phyloP scores from a whole-genome alignment of 768 basidiomycete species.

The Tricholomella constricta region DNA sequence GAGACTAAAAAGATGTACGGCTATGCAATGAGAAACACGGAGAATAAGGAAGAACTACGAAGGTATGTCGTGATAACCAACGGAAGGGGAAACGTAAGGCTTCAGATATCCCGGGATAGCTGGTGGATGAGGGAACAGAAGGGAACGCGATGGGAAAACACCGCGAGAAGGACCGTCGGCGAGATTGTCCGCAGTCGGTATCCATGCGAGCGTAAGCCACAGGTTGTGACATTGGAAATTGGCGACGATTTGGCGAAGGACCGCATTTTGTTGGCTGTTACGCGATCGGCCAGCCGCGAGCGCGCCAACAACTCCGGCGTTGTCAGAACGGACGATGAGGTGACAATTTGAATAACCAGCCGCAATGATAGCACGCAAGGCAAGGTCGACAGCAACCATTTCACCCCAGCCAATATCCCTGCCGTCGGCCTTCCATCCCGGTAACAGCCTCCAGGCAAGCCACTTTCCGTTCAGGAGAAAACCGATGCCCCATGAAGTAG shows the following conservation, averaged over 20 bases:
- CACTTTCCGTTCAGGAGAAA: too few relatives aligned
- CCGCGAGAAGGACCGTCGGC: too few relatives aligned
- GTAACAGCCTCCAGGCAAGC: too few relatives aligned
- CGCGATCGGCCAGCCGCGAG: too few relatives aligned
- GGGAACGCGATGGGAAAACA: not conserved
- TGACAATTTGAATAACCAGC: conserved; percentile 18
- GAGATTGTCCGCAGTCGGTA: conserved; percentile 23
- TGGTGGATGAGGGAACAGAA: not conserved
- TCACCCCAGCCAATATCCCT: conserved; percentile 29
- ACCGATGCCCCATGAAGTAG: too few relatives aligned
- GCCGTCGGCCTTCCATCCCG: conserved; percentile 17
- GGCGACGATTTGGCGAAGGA: too few relatives aligned
- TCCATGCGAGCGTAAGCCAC: conserved; percentile 26
- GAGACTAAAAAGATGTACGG: too few relatives aligned
- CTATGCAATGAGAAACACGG: too few relatives aligned
- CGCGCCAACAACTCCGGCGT: too few relatives aligned
- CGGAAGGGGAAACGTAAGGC: not conserved
- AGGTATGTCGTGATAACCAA: conserved; percentile 6
- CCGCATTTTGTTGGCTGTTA: too few relatives aligned
- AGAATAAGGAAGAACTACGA: too few relatives aligned
- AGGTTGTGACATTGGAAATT: too few relatives aligned
- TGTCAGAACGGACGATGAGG: conserved; percentile 25
- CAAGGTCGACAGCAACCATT: conserved; percentile 22
- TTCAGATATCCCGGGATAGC: not conserved
- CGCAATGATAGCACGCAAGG: not conserved